phyloP scores from a whole-genome alignment of 1,139 yeast species.

The Zygosaccharomyces sapae region DNA sequence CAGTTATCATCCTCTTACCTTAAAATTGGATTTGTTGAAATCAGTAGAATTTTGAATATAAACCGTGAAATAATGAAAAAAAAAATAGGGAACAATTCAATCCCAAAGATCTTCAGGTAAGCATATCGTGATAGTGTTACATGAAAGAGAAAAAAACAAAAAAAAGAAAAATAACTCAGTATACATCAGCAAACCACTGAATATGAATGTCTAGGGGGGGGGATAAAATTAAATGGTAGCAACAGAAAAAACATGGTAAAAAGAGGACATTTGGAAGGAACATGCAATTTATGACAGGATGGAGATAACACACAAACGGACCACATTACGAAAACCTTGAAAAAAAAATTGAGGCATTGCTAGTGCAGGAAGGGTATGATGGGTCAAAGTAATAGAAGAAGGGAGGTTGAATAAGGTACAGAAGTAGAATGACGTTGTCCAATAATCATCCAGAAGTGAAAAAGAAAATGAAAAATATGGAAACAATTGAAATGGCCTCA shows the following conservation, averaged over 20 bases:
- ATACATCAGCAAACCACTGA: constrained; percentile 3
- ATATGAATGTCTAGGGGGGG: not conserved
- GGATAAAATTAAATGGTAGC: not conserved
- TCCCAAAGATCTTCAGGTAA: not conserved
- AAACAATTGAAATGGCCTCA: not conserved
- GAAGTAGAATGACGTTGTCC: not conserved
- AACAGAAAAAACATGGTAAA: not conserved
- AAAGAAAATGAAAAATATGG: not conserved
- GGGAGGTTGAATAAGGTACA: not conserved
- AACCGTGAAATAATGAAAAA: not conserved
- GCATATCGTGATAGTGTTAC: constrained; percentile 4
- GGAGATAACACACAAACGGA: constrained; percentile 4
- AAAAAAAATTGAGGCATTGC: not conserved
- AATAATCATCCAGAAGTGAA: not conserved
- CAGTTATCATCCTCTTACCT: too few relatives aligned
- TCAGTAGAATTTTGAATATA: too few relatives aligned
- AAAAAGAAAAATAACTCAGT: not conserved
- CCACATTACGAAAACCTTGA: not conserved
- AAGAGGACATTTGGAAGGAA: not conserved
- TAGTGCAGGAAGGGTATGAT: constrained; percentile 2
- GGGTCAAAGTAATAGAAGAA: not conserved
- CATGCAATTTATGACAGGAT: constrained; percentile 4
- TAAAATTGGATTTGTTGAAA: too few relatives aligned
- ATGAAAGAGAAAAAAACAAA: not conserved
- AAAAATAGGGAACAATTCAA: not conserved